Evolutionary conservation across 2,329 filamentous ascomycete genomes (phyloP).

Genomic region (Hansfordia pulvinata): DNA sequence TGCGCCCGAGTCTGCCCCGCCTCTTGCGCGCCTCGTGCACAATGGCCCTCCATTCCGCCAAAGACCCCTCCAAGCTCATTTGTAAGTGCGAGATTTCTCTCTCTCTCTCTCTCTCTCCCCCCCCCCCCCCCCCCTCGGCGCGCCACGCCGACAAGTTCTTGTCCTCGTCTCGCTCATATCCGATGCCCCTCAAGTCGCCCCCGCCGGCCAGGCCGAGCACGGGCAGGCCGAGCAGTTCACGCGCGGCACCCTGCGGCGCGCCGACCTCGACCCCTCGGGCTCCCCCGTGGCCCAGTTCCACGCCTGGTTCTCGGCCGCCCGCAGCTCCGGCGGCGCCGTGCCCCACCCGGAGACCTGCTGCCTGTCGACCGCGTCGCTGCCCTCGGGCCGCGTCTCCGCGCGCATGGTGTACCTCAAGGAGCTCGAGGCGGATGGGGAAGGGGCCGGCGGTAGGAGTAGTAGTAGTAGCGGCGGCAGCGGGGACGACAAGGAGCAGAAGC

Average conservation of each 20-base stretch:
- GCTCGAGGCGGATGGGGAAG: conserved; percentile 66
- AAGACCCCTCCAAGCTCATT: conserved; percentile 30
- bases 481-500: too few relatives aligned
- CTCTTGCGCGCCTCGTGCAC: too few relatives aligned
- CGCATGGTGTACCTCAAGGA: conserved; percentile 94
- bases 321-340: conserved; percentile 22
- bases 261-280: conserved; percentile 43
- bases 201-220: conserved; percentile 41
- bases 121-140: not conserved
- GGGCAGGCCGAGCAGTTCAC: conserved; percentile 67
- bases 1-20: too few relatives aligned
- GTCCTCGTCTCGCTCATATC: conserved; percentile 6
- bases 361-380: conserved; percentile 11
- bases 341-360: conserved; percentile 16
- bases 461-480: too few relatives aligned
- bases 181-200: conserved; percentile 36
- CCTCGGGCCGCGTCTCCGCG: conserved; percentile 51
- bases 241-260: conserved; percentile 41
- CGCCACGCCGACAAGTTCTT: conserved; percentile 5
- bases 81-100: conserved; percentile 22
- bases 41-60: conserved; percentile 30
- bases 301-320: conserved; percentile 71
- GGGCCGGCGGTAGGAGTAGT: too few relatives aligned
- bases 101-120: not conserved
- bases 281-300: conserved; percentile 77